Base-by-base conservation (phyloP, 2,329 filamentous ascomycete species). In the Cladophialophora chaetospira region DNA sequence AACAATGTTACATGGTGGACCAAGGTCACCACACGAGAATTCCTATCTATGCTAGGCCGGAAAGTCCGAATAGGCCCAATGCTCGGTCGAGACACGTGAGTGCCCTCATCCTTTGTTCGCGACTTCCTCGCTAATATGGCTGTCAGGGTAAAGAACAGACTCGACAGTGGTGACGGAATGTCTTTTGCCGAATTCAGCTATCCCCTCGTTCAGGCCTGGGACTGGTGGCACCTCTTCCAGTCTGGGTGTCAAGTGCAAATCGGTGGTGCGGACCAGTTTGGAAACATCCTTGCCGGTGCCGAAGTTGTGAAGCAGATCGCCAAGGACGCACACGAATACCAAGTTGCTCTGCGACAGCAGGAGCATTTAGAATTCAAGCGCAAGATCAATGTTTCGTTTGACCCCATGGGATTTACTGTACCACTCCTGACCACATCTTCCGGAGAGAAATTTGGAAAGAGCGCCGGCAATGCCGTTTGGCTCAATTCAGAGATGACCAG, bases 371-470 rank as follows among this genome's bases (percentile, higher is more conserved):
- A 62, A 33, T 54, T 38, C 23, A 57, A 57, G 13, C 49, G 46
- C 31, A 17, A 49, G 11, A 43, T 52, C 31, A 28, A 56, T 4
- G 67, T 76, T 21, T 69, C 70, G 10, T 64, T 69, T 5, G 72
- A 76, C 13, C 90, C 92, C 0, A 82, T 93, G 60, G 94, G 94
- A 5, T 88, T 99, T 65, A 97, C 94, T 0, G 91, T 93, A 0
- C 94, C 94, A 0, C 82, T 99, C 1, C 78, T 99, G 33, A 96
- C 91, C 0, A 92, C 93, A 50, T 80, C 89, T 1, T 83, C 88
- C 0, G 94, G 94, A 15, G 85, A 84, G 69, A 99, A 99, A 73
- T 92, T 97, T 66, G 94, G 94, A 49, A 99, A 99, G 77, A 95
- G 87, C 61, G 88, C 91, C 1, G 93, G 92, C 23, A 97, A 97